phyloP scores from a whole-genome alignment of 148 eudicot species.

The Beta vulgaris region DNA sequence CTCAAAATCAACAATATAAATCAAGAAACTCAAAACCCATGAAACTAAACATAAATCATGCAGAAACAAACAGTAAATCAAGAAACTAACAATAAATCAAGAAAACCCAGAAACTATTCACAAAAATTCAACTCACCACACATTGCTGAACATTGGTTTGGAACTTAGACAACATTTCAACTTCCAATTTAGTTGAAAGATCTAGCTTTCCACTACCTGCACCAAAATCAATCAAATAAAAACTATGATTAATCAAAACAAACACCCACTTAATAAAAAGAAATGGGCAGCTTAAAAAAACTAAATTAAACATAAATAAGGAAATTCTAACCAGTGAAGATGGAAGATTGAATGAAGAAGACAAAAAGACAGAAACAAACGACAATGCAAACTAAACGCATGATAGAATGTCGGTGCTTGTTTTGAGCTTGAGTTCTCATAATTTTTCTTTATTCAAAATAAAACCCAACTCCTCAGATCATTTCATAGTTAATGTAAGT shows the following conservation, averaged over 20 bases:
- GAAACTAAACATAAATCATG: no score
- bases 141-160: constrained; percentile 77
- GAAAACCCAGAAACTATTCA: background rate
- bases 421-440: constrained; percentile 33
- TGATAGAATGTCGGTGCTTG: constrained; percentile 40
- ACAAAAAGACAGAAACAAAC: constrained; percentile 60
- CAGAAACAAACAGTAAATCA: background rate
- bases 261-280: background rate
- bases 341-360: constrained; percentile 55
- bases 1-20: no score
- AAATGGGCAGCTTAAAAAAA: background rate
- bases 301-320: background rate
- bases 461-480: no score
- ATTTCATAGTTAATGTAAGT: no score
- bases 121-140: constrained; percentile 47
- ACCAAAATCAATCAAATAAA: background rate
- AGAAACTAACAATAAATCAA: background rate
- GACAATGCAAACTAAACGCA: constrained; percentile 56
- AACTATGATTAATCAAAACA: background rate
- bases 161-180: constrained; percentile 52
- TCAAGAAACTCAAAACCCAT: no score
- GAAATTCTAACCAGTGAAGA: constrained; percentile 42
- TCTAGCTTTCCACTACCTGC: constrained; percentile 35
- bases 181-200: constrained; percentile 27
- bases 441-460: background rate